phyloP scores from a whole-genome alignment of 768 basidiomycete species.

The Calocera cornea region DNA sequence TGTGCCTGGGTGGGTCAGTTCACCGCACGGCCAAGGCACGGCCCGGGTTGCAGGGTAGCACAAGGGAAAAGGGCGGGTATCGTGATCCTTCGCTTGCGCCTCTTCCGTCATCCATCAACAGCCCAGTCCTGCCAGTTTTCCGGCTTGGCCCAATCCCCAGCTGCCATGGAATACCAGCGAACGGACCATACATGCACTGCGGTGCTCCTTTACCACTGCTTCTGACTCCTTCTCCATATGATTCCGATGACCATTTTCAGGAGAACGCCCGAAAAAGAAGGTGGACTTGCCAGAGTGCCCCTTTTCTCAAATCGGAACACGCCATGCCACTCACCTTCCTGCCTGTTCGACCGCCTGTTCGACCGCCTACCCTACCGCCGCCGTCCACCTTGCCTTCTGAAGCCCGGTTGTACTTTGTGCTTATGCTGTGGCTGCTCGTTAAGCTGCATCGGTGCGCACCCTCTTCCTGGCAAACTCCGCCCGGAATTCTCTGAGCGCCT shows the following conservation, averaged over 20 bases:
- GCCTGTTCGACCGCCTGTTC: background rate
- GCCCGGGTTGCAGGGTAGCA: background rate
- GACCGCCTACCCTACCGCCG: background rate
- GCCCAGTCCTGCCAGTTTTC: background rate
- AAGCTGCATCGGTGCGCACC: background rate
- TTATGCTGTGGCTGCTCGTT: background rate
- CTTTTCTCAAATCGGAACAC: conserved; percentile 1
- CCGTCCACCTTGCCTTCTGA: background rate
- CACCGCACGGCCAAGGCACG: background rate
- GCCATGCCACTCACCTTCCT: background rate
- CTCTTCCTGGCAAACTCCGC: background rate
- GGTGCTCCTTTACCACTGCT: background rate
- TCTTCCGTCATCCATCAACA: conserved; percentile 2
- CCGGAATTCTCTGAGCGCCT: background rate
- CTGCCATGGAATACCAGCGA: background rate
- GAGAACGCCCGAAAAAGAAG: background rate
- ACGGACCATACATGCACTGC: background rate
- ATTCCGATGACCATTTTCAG: background rate
- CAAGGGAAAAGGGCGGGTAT: background rate
- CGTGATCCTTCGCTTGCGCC: background rate
- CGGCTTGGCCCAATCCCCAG: background rate
- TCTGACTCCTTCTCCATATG: background rate
- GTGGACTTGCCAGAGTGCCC: background rate
- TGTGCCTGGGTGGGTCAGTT: background rate
- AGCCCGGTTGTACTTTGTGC: conserved; percentile 2